Evolutionary conservation across 805 yeast species (phyloP), one percentile per base, ranked within the genome.

Genomic region (Yarrowia sp.): DNA sequence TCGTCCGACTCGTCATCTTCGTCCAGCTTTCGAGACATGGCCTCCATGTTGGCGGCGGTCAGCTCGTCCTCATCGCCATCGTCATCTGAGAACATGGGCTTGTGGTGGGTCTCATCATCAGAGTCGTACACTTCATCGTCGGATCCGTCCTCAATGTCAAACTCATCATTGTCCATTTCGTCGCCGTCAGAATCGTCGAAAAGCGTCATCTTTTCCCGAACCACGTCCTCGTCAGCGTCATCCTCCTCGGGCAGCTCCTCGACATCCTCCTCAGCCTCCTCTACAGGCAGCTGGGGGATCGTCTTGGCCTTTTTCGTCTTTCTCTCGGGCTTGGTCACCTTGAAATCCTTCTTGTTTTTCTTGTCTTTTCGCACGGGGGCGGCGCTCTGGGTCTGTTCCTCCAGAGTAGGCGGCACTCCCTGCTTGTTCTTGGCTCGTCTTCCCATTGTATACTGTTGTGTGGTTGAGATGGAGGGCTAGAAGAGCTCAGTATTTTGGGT

Each of bases 371-470:
- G 36, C 17, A 16, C 38, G 17, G 61, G 59, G 7, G 66, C 54
- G 28, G 16, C 68, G 67, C 24, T 17, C 35, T 48, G 69, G 71
- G 68, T 75, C 28, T 74, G 74, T 17, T 71, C 97, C 49, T 93
- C 98, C 67, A 87, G 80, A 6, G 92, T 74, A 36, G 97, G 97
- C 70, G 98, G 98, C 66, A 83, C 89, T 51, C 91, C 95, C 79
- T 93, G 98, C 81, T 90, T 93, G 72, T 90, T 88, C 77, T 88
- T 91, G 66, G 90, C 90, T 80, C 90, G 87, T 84, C 97, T 88
- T 76, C 98, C 98, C 96, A 92, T 90, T 51, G 30, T 30, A 7
- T 36, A 10, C 43, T 41, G 46, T 40, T 22, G 65, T 58, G 24
- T 46, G 51, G 30, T 11, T 40, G 24, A 24, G 14, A 19, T 28